These are phyloP conservation scores for Metrosideros polymorpha DNA, from an alignment of 441 rosid genomes.

Conservation along the genomic window DNA sequence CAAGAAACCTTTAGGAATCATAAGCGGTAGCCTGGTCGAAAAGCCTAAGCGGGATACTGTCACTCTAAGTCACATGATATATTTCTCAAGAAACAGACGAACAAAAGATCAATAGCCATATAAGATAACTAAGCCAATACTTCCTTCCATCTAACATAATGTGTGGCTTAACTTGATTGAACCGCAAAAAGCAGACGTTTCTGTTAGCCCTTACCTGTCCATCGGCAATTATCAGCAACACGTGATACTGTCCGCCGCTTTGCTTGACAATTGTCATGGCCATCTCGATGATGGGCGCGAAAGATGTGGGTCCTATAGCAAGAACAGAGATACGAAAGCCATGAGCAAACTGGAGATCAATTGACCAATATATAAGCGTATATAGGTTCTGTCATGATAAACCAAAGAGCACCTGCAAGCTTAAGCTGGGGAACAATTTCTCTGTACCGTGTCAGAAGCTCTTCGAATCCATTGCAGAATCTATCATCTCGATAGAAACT, in stretches of 20 bases:
- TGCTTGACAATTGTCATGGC: conserved; percentile 11
- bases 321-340: background rate
- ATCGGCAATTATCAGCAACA: conserved; percentile 7
- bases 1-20: background rate
- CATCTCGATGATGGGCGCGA: conserved; percentile 11
- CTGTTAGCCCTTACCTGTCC: conserved; percentile 3
- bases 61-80: background rate
- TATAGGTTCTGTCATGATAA: background rate
- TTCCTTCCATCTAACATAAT: background rate
- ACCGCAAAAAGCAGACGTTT: background rate
- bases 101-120: background rate
- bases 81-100: background rate
- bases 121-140: background rate
- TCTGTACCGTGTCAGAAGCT: conserved; percentile 5
- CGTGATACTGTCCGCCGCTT: conserved; percentile 11
- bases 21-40: background rate
- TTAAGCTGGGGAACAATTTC: background rate
- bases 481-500: conserved; percentile 10
- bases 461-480: conserved; percentile 17
- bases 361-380: background rate
- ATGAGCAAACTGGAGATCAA: background rate
- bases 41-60: background rate
- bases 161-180: background rate
- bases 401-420: conserved; percentile 4
- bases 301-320: conserved; percentile 10